These are phyloP conservation scores for Tetratostichococcus sp. DNA, from an alignment of 139 green algal species.

Conservation along the genomic window DNA sequence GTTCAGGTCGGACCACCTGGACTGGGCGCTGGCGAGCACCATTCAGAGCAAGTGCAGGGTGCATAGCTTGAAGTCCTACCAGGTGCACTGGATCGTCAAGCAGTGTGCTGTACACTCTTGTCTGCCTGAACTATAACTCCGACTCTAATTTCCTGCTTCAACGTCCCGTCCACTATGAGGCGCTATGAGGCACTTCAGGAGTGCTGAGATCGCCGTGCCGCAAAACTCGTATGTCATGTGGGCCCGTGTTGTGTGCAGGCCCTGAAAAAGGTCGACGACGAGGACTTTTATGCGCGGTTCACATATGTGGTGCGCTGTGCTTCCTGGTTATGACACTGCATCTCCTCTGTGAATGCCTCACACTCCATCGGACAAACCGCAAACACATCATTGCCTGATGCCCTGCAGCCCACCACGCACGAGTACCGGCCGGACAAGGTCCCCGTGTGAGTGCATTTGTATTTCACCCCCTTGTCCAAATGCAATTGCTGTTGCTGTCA, in stretches of 20 bases:
- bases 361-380: no score
- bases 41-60: slow-evolving; percentile 56
- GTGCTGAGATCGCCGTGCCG: no score
- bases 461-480: no score
- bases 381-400: background rate
- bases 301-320: slow-evolving; percentile 50
- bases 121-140: no score
- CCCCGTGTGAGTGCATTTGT: slow-evolving; percentile 60
- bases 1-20: slow-evolving; percentile 62
- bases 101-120: no score
- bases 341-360: no score
- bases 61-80: slow-evolving; percentile 58
- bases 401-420: slow-evolving; percentile 18
- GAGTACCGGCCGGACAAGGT: slow-evolving; percentile 58
- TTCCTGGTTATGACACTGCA: background rate
- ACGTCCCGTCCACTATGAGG: no score
- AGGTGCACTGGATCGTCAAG: no score
- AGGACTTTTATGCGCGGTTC: slow-evolving; percentile 72
- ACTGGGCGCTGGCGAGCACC: slow-evolving; percentile 41
- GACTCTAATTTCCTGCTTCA: no score
- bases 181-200: no score
- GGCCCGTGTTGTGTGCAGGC: slow-evolving; percentile 1
- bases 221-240: no score
- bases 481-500: no score
- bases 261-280: slow-evolving; percentile 32